Base-by-base conservation (phyloP, 768 basidiomycete species). In the Boletus rufocinnamomeus region DNA sequence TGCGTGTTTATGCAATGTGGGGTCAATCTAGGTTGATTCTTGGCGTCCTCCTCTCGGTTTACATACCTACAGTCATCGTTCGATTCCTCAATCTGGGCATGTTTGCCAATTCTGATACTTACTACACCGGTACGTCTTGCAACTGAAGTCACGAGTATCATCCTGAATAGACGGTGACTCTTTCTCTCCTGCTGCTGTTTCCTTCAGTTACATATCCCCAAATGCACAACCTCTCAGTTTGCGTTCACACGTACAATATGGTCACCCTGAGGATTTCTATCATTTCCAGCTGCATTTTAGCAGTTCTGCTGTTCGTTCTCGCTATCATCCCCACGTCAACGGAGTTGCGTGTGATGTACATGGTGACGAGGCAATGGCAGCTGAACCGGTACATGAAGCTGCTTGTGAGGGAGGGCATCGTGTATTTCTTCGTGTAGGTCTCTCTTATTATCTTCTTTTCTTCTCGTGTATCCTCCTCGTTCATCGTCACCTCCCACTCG, bases 351-450 rank as follows among this genome's bases (percentile, higher is more conserved):
- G 9, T 1, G 14, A 21, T 41, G 50, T 45, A 59, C 45, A 45
- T 10, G n/a, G 52, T 35, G 30, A 50, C 43, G 19, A 61, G 50
- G 4, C 43, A 2, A 23, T 58, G 52, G 44, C 48, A 50, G 8
- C 25, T 28, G 9, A 61, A 54, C 49, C 37, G 40, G 6, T 54
- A 54, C 52, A 11, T 61, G 43, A 14, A 23, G 10, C 48, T 50
- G 7, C 16, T 58, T 10, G 30, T 9, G 7, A 35, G 16, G 4
- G 60, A 59, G 19, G 56, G 57, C 1, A 23, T 61, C 2, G 11
- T 48, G 11, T 61, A 58, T 27, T 58, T 61, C 40, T 9, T 44
- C 11, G 37, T 41, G 59, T 53, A 32, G 1, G 59, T 50, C 25
- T n/a, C 34, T 6, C 11, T 32, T 23, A 25, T 13, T 4, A 3